phyloP scores from a whole-genome alignment of 495 filamentous ascomycete species.

The Hypoxylon trugodes region DNA sequence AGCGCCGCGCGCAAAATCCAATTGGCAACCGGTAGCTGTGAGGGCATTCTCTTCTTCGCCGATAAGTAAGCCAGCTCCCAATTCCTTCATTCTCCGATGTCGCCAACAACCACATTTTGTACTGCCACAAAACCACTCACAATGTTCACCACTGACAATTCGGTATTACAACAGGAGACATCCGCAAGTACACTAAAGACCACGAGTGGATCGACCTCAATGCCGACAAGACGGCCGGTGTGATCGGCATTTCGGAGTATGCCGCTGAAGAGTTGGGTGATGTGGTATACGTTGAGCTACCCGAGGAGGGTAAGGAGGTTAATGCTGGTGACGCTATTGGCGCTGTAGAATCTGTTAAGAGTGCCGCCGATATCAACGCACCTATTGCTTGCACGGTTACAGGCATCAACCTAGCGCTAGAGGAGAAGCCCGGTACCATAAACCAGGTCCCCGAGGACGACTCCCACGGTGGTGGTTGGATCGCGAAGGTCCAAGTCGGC shows the following conservation, averaged over 20 bases:
- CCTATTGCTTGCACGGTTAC: conserved; percentile 81
- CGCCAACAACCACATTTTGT: conserved; percentile 17
- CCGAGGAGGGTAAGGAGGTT: conserved; percentile 68
- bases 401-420: conserved; percentile 73
- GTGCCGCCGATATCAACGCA: conserved; percentile 92
- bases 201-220: conserved; percentile 97
- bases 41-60: conserved; percentile 56
- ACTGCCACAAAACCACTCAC: conserved; percentile 1
- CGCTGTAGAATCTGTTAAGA: conserved; percentile 97
- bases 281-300: conserved; percentile 96
- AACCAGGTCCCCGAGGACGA: conserved; percentile 79
- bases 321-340: conserved; percentile 80
- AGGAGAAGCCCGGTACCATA: conserved; percentile 84
- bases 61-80: conserved; percentile 49
- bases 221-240: conserved; percentile 73
- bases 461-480: conserved; percentile 85
- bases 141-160: conserved; percentile 11
- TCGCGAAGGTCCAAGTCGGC: conserved; percentile 81
- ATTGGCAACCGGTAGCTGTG: conserved; percentile 40
- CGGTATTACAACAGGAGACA: conserved; percentile 49
- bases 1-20: conserved; percentile 42
- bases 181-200: conserved; percentile 94
- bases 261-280: conserved; percentile 91
- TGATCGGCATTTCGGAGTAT: conserved; percentile 88
- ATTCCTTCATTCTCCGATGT: conserved; percentile 46